Evolutionary conservation across 2,329 filamentous ascomycete genomes (phyloP), one percentile per base, ranked within the genome.

Genomic region (Botrytis tulipae): DNA sequence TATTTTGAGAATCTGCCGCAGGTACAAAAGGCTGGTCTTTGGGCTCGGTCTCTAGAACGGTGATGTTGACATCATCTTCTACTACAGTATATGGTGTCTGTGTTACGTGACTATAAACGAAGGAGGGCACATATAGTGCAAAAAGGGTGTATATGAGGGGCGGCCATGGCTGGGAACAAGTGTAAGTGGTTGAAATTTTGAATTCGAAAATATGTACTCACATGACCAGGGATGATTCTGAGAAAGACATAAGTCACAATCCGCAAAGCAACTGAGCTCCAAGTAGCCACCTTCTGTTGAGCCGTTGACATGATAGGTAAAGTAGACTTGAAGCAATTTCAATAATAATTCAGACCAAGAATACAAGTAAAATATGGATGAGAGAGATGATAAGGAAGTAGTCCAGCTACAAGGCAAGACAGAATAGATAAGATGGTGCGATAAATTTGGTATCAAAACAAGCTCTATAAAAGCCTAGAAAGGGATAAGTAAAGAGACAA

Each of bases 41-140:
- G 66, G 78, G 71, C 72, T 80, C 76, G 63, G 84, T 85, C 75
- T 90, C 85, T 35, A 84, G 87, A 10, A 90, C 81, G 2, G 82
- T 82, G 9, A 91, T 80, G 71, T 91, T 87, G 35, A 91, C 83
- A 75, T 91, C 84, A 76, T 91, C 89, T 22, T 82, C 83, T 37
- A 91, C 82, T 8, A 92, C 79, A 66, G 88, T 84, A 78, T 90
- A 87, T 74, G 87, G 84, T 10, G 89, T 84, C 73, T 88, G 87
- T 25, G 85, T 85, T 40, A 87, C 82, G 79, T 88, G 90, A 77
- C 86, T 88, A 20, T 85, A 83, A 69, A 92, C 81, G 81, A 92
- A 93, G 0, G 90, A 85, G 0, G 90, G 86, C 0, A 91, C 80
- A 77, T 93, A 93, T 73, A 93, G 82, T 37, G 88, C 89, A 74